Evolutionary conservation across 2,329 filamentous ascomycete genomes (phyloP), one percentile per base, ranked within the genome.

Genomic region (Colletotrichum theobromicola): DNA sequence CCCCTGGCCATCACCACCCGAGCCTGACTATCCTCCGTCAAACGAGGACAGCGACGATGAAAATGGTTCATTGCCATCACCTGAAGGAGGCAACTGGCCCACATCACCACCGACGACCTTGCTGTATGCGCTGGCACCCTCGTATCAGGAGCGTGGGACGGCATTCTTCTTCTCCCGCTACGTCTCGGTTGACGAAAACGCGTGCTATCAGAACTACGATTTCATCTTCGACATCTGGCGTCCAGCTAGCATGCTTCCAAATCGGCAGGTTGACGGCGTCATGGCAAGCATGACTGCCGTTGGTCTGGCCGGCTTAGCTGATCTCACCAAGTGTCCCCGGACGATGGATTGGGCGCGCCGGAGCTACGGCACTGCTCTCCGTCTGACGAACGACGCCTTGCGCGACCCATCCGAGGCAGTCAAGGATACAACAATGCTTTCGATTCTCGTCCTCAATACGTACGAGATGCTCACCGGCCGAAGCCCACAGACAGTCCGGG

Each of bases 241-340:
- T 72, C 87, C 88, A 1, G 83, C 81, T 8, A 79, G 79, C n/a
- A 79, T 80, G 6, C 75, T 76, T 12, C 76, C 82, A 4, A 80
- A 82, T 6, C 79, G 81, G 32, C 79, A 83, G 16, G 74, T 84
- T 15, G 89, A 90, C 77, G 83, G 86, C 13, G 85, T 89, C 26
- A 84, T 89, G 28, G 85, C 88, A 21, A 88, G 88, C 77, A 89
- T 91, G 83, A 87, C 86, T 15, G 89, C 89, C 7, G 89, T 91
- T 8, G 89, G 89, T 16, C 82, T 91, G 8, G 86, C 88, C 35
- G 88, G 88, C 9, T 82, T 89, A 62, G 87, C 88, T 12, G 86
- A 88, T 77, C 81, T 88, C 62, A 86, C 84, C 1, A 81, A 81
- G 60, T 85, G 83, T 21, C 79, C 81, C 7, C 82, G 85, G 21